These are phyloP conservation scores for Chaetomium globosum DNA, from an alignment of 2,329 filamentous ascomycete genomes.

Conservation along the genomic window DNA sequence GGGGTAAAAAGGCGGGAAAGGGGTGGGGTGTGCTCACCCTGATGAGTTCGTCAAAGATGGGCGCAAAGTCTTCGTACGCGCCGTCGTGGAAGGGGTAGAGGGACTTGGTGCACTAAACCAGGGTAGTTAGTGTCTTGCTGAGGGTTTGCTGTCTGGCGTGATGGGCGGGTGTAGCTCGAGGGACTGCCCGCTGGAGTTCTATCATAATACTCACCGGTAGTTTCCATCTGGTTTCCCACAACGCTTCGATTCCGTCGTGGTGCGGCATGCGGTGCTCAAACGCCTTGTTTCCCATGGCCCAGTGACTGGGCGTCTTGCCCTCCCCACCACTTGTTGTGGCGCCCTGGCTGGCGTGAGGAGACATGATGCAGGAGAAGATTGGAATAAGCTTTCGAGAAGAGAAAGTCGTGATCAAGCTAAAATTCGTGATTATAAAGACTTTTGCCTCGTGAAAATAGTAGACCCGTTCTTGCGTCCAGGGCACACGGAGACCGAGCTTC, in stretches of 20 bases:
- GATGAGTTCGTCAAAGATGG: constrained; percentile 66
- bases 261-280: constrained; percentile 56
- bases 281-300: constrained; percentile 50
- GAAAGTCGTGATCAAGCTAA: constrained; percentile 1
- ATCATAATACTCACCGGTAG: constrained; percentile 54
- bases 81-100: constrained; percentile 78
- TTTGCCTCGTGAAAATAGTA: constrained; percentile 42
- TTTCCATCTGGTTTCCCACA: constrained; percentile 80
- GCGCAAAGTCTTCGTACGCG: constrained; percentile 67
- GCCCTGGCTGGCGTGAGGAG: constrained; percentile 36
- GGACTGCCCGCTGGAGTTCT: neutral
- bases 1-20: neutral
- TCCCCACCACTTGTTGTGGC: constrained; percentile 2
- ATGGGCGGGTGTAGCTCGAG: neutral
- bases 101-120: constrained; percentile 56
- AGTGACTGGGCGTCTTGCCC: constrained; percentile 36
- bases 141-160: neutral
- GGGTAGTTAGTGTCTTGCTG: neutral
- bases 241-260: constrained; percentile 60
- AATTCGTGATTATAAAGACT: constrained; percentile 27
- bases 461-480: constrained; percentile 30
- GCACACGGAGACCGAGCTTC: constrained; percentile 35
- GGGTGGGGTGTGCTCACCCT: constrained; percentile 44
- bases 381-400: neutral
- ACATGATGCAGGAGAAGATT: constrained; percentile 35